Conservation (phyloP, 305 asterid species). For the Fraxinus paxiana region DNA sequence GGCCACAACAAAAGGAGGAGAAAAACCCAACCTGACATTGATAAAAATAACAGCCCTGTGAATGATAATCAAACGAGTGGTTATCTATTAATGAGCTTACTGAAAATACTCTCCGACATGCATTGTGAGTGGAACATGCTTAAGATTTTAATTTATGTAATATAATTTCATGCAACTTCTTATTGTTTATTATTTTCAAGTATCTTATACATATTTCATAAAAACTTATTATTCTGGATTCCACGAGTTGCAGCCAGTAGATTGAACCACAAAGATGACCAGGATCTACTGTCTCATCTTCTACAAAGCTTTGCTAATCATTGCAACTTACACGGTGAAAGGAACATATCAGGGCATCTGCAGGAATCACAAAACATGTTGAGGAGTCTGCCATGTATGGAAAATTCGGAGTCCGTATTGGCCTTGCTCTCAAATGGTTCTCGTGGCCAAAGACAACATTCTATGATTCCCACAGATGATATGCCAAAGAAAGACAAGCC, state of each 20-base stretch:
- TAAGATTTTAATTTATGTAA: constrained; percentile 5
- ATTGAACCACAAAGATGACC: constrained; percentile 44
- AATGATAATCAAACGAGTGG: constrained; percentile 58
- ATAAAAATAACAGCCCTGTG: constrained; percentile 34
- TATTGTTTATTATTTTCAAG: background rate
- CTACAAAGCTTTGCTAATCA: constrained; percentile 60
- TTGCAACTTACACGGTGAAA: constrained; percentile 39
- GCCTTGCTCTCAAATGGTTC: constrained; percentile 50
- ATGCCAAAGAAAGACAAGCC: constrained; percentile 34
- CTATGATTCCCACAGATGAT: constrained; percentile 32
- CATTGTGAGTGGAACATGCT: constrained; percentile 49
- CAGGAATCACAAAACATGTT: constrained; percentile 47
- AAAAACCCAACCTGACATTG: constrained; percentile 57
- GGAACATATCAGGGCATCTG: constrained; percentile 42
- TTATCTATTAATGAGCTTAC: constrained; percentile 59
- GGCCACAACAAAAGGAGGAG: constrained; percentile 87
- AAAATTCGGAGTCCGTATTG: constrained; percentile 42
- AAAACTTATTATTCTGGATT: constrained; percentile 25
- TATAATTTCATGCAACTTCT: background rate
- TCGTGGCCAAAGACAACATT: constrained; percentile 40
- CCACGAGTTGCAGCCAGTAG: constrained; percentile 47
- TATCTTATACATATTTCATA: constrained; percentile 15
- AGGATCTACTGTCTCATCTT: constrained; percentile 66
- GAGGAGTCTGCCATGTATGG: constrained; percentile 40
- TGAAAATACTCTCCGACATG: constrained; percentile 68